These are phyloP conservation scores for Pleurotus pulmonarius DNA, from an alignment of 768 basidiomycete genomes.

Conservation along the genomic window DNA sequence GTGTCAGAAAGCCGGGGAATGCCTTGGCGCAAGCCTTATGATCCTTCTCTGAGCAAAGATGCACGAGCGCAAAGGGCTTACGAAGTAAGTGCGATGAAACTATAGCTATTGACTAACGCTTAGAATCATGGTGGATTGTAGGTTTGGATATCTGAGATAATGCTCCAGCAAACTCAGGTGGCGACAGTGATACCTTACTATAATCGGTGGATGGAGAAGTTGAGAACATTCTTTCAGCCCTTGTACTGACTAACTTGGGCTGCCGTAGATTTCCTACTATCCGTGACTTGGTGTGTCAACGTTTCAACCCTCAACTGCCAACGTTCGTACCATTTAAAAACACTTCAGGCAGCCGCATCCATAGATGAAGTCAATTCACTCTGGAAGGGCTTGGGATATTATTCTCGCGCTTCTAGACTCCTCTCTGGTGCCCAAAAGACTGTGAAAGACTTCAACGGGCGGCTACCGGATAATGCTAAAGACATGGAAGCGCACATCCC, in stretches of 20 bases:
- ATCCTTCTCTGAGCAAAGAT: conserved; percentile 46
- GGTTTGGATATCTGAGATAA: conserved; percentile 92
- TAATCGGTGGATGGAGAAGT: conserved; percentile 83
- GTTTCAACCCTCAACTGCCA: conserved; percentile 21
- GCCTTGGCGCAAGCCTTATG: conserved; percentile 86
- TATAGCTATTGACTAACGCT: background rate
- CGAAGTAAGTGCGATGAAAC: conserved; percentile 53
- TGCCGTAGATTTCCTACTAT: conserved; percentile 75
- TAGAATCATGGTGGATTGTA: conserved; percentile 19
- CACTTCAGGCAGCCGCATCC: conserved; percentile 54
- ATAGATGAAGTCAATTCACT: conserved; percentile 83
- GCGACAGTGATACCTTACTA: conserved; percentile 93
- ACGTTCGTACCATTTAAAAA: no score
- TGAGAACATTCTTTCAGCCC: conserved; percentile 15
- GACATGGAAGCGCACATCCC: conserved; percentile 82
- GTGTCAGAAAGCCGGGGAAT: conserved; percentile 72
- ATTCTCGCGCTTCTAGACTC: conserved; percentile 80
- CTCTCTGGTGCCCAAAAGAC: conserved; percentile 82
- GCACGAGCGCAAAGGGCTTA: conserved; percentile 85
- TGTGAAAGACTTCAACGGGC: conserved; percentile 60
- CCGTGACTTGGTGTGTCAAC: conserved; percentile 55
- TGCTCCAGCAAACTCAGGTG: conserved; percentile 97
- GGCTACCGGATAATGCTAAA: conserved; percentile 74
- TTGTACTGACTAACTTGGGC: conserved; percentile 8
- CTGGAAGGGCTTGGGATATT: conserved; percentile 94